These are phyloP conservation scores for Crepidotus variabilis DNA, from an alignment of 768 basidiomycete species.

Conservation along the genomic window DNA sequence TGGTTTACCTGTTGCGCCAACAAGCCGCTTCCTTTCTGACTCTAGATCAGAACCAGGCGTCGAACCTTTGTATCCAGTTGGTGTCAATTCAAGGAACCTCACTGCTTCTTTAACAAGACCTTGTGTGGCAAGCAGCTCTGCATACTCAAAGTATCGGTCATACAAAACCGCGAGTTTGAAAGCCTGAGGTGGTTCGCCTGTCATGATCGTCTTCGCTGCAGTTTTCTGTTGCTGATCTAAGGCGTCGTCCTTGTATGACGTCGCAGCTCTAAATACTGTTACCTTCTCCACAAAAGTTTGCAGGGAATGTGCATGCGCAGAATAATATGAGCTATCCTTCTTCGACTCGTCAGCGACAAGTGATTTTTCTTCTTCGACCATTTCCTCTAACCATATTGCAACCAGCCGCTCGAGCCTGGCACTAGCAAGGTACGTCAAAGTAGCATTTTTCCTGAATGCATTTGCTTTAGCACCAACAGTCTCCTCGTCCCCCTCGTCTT, in stretches of 20 bases:
- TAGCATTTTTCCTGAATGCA: constrained; percentile 80
- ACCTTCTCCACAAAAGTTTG: constrained; percentile 98
- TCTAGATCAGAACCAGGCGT: constrained; percentile 32
- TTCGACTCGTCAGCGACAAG: constrained; percentile 37
- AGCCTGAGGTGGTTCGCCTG: constrained; percentile 47
- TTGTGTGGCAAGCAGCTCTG: constrained; percentile 85
- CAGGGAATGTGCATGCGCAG: constrained; percentile 79
- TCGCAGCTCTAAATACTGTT: constrained; percentile 87
- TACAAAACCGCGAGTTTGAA: constrained; percentile 87
- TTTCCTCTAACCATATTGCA: constrained; percentile 89
- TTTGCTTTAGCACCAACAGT: constrained; percentile 18
- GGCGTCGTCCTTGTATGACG: constrained; percentile 74
- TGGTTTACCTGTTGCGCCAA: constrained; percentile 26
- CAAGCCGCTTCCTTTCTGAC: constrained; percentile 35
- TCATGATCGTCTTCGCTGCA: constrained; percentile 11
- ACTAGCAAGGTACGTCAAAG: constrained; percentile 90
- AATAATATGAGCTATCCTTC: constrained; percentile 55
- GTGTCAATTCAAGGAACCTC: constrained; percentile 75
- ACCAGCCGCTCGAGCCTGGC: constrained; percentile 83
- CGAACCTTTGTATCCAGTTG: constrained; percentile 70
- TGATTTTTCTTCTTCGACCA: constrained; percentile 76
- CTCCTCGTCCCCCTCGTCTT: constrained; percentile 34
- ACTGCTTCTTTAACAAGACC: constrained; percentile 85
- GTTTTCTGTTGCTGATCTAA: constrained; percentile 36
- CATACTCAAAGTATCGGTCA: constrained; percentile 94